Conservation (phyloP, 768 basidiomycete genomes). For the Arthromyces matolae region DNA sequence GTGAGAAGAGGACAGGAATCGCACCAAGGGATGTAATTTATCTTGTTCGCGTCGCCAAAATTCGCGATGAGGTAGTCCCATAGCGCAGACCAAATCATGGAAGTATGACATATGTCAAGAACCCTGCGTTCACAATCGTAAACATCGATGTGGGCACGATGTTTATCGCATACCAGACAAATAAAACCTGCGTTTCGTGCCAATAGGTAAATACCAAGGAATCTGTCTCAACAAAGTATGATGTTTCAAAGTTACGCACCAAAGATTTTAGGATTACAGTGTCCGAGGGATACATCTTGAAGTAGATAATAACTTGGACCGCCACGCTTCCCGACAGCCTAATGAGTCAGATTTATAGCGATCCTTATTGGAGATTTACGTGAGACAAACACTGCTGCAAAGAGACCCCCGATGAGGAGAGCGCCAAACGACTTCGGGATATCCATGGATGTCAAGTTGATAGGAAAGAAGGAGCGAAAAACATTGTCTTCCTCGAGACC, state of each 20-base stretch:
- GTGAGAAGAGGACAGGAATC: not conserved
- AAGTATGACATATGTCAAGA: slow-evolving; percentile 35
- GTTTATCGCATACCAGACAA: slow-evolving; percentile 10
- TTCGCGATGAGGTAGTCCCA: slow-evolving; percentile 37
- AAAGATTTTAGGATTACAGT: slow-evolving; percentile 10
- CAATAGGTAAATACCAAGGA: not conserved
- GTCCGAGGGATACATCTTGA: slow-evolving; percentile 19
- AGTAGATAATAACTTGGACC: slow-evolving; percentile 21
- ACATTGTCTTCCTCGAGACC: too few relatives aligned
- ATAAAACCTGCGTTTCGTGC: slow-evolving; percentile 11
- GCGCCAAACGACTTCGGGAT: slow-evolving; percentile 22
- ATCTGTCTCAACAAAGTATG: too few relatives aligned
- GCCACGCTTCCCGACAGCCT: slow-evolving; percentile 22
- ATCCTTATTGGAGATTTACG: not conserved
- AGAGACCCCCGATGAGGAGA: slow-evolving; percentile 21
- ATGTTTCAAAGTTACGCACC: slow-evolving; percentile 8
- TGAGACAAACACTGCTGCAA: slow-evolving; percentile 20
- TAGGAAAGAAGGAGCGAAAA: too few relatives aligned
- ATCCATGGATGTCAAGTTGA: slow-evolving; percentile 8
- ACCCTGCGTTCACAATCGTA: slow-evolving; percentile 21
- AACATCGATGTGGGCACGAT: not conserved
- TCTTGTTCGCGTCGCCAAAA: slow-evolving; percentile 24
- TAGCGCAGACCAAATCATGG: slow-evolving; percentile 33
- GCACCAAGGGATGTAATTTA: slow-evolving; percentile 36
- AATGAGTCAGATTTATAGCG: not conserved